Evolutionary conservation across 768 basidiomycete genomes (phyloP).

Genomic region (Amylocystis lapponica): DNA sequence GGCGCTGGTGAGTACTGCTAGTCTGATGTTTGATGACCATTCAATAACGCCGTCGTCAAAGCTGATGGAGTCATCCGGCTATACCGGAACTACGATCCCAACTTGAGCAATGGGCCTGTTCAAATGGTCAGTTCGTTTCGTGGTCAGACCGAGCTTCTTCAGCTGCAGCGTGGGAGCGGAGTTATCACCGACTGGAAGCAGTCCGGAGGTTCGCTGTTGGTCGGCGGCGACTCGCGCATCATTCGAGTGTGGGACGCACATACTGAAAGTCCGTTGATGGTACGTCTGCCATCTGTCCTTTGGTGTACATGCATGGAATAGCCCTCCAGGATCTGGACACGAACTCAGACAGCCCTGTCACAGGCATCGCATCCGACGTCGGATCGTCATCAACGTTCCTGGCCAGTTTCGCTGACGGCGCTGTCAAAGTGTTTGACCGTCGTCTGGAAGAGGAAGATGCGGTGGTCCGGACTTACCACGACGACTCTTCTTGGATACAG

Average conservation of each 20-base stretch:
- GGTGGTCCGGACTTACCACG: conserved; percentile 68
- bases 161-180: conserved; percentile 72
- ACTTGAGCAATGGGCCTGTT: conserved; percentile 60
- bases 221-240: conserved; percentile 85
- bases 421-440: conserved; percentile 85
- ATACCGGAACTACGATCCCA: conserved; percentile 87
- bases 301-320: neutral
- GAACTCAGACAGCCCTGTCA: conserved; percentile 85
- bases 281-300: conserved; percentile 29
- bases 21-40: neutral
- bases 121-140: conserved; percentile 95
- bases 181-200: conserved; percentile 94
- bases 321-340: conserved; percentile 75
- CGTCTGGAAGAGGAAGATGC: conserved; percentile 81
- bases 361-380: conserved; percentile 74
- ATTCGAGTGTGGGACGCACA: conserved; percentile 95
- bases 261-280: conserved; percentile 72
- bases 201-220: conserved; percentile 73
- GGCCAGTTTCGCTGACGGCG: conserved; percentile 90
- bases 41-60: too few species aligned
- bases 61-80: conserved; percentile 91
- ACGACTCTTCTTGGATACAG: conserved; percentile 85
- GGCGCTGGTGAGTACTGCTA: conserved; percentile 60
- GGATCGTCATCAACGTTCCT: conserved; percentile 75
- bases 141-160: conserved; percentile 73